Percentiles rank a stretch among this genome's conserved stretches.
These are phyloP conservation scores for Funneliformis geosporum DNA, from an alignment of 192 early-diverging fungal species.

Conservation along the genomic window DNA sequence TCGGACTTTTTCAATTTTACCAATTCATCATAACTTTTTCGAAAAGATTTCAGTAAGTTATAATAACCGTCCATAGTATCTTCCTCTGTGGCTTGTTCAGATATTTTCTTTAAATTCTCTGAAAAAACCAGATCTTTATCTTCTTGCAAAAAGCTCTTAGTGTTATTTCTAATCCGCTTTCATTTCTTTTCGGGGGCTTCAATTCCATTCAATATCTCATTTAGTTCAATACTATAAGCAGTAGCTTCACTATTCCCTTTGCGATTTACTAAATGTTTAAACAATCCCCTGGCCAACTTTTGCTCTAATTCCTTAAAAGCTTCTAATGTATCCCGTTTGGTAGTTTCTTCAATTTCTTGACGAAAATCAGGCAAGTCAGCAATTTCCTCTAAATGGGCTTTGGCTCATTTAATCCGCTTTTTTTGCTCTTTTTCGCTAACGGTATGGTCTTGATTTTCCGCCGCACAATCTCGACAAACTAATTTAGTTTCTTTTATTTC, in stretches of 20 bases:
- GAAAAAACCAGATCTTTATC: constrained; percentile 1
- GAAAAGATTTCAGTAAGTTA: constrained; percentile 9
- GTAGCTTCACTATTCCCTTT: constrained; percentile 10
- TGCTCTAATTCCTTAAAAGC: too few relatives aligned
- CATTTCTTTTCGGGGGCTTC: constrained; percentile 15
- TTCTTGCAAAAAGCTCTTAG: neutral
- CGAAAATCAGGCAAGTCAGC: too few relatives aligned
- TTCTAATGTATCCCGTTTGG: too few relatives aligned
- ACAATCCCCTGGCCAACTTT: too few relatives aligned
- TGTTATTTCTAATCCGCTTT: constrained; percentile 8
- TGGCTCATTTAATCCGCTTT: too few relatives aligned
- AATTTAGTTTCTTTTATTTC: too few relatives aligned
- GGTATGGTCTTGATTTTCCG: too few relatives aligned
- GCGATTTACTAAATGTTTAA: too few relatives aligned
- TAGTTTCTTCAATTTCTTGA: too few relatives aligned
- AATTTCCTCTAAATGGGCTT: too few relatives aligned
- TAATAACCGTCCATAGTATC: constrained; percentile 23
- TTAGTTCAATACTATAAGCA: neutral
- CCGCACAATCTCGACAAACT: too few relatives aligned
- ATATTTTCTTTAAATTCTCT: constrained; percentile 3
- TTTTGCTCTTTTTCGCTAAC: too few relatives aligned
- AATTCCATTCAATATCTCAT: constrained; percentile 4
- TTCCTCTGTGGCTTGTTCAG: constrained; percentile 4
- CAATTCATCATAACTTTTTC: constrained; percentile 24
- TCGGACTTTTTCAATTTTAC: constrained; percentile 3